Base-by-base conservation (phyloP, 345 rosid genomes). In the Nephelium lappaceum region DNA sequence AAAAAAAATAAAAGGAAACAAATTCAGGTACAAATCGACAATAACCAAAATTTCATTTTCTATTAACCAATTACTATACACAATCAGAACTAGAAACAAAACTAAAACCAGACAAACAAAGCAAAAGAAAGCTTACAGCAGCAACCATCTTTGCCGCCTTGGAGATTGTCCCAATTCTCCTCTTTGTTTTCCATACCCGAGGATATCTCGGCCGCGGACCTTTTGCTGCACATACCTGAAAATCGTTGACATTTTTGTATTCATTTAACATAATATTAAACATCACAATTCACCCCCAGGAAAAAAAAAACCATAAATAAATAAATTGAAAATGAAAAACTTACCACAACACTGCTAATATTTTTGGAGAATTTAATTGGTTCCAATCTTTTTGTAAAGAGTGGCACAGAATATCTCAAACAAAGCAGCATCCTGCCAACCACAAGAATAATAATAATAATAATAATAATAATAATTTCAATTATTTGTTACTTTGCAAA, bases 181-280 rank as follows among this genome's bases (percentile, higher is more conserved):
- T 88, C 64, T 78, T 91, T 15, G 96, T 71, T 77, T 90, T 95
- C 98, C 98, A 93, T 61, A 95, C 98, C 78, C 98, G 92, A 78
- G 95, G 99, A 78, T 83, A 84, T 60, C 99, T 87, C 23, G 97
- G 99, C 58, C 97, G 86, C 14, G 99, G 99, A 83, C 98, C 99
- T 89, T 88, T 93, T 0, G 93, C 89, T 24, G 88, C 95, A 76
- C 98, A 92, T 66, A 91, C 90, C 99, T 95, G 80, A 78, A 71
- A 38, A 73, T 77, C 7, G 62, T 61, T 62, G 23, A 69, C 68
- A 80, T 73, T 41, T 25, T 53, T 18, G 70, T 36, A 67, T 57
- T 19, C 10, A 0, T 53, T 21, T 38, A 8, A 60, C 16, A 45
- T 7, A 1, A 6, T 19, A 71, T 9, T 7, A n/a, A 61, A 3